Conservation (phyloP, 441 rosid genomes). For the Sinapis alba region DNA sequence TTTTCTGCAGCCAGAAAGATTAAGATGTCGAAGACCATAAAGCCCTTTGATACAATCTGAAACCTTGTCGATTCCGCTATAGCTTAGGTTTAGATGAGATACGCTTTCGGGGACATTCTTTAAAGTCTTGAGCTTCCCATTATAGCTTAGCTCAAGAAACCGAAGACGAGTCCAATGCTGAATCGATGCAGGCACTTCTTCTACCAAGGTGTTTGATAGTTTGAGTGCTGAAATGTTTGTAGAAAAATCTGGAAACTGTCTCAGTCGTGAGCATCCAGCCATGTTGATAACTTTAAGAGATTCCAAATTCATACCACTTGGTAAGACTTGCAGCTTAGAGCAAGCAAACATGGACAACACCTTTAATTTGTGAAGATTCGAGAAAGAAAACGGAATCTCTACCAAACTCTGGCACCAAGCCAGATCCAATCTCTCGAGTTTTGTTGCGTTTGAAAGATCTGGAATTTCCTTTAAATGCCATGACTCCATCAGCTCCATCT, state of each 20-base stretch:
- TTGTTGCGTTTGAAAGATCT: background rate
- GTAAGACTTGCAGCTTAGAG: background rate
- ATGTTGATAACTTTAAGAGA: background rate
- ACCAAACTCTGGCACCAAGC: background rate
- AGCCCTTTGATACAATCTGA: background rate
- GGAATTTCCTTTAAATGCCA: background rate
- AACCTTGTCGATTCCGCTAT: background rate
- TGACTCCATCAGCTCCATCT: background rate
- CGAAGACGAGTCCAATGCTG: background rate
- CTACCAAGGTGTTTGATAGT: background rate
- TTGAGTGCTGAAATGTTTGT: background rate
- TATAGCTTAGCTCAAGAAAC: background rate
- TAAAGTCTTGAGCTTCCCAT: background rate
- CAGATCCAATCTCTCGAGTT: background rate
- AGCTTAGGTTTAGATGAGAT: background rate
- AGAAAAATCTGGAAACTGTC: background rate
- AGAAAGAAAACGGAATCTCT: background rate
- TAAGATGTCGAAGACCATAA: background rate
- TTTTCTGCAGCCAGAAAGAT: background rate
- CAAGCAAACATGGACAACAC: background rate
- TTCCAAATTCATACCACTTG: background rate
- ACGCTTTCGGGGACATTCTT: background rate
- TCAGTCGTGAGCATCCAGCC: background rate
- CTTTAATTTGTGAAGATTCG: background rate
- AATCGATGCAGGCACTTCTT: background rate